These are phyloP conservation scores for Mycena leptocephala DNA, from an alignment of 768 basidiomycete genomes.

Conservation along the genomic window DNA sequence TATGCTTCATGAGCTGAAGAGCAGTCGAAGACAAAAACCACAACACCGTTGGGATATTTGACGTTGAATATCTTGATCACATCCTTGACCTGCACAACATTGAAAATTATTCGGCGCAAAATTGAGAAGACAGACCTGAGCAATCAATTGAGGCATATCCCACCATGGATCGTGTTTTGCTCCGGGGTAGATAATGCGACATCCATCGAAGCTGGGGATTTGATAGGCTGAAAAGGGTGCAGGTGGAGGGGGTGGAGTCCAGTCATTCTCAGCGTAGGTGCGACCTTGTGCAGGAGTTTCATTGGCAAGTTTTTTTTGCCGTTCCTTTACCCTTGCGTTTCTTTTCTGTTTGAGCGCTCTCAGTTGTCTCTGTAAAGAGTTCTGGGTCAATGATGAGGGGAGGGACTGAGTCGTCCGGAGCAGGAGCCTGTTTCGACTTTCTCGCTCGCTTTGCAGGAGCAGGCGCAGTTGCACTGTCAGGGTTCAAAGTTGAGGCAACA, in stretches of 20 bases:
- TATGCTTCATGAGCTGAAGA: constrained; percentile 22
- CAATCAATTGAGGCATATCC: constrained; percentile 41
- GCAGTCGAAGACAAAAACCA: constrained; percentile 23
- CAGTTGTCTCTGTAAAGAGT: neutral
- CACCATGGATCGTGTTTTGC: constrained; percentile 42
- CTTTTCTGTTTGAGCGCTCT: neutral
- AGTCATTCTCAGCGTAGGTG: constrained; percentile 18
- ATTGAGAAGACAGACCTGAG: constrained; percentile 16
- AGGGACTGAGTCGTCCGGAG: no score
- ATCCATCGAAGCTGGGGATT: constrained; percentile 19
- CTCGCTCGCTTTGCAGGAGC: neutral
- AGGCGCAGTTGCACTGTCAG: neutral
- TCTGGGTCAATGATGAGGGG: neutral
- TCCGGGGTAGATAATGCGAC: constrained; percentile 43
- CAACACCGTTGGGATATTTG: constrained; percentile 3
- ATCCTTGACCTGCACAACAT: constrained; percentile 7
- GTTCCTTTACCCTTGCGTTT: neutral
- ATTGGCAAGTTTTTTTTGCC: neutral
- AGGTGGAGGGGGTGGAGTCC: constrained; percentile 25
- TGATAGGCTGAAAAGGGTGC: neutral
- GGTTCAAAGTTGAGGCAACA: no score
- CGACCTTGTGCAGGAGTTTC: neutral
- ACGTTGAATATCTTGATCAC: constrained; percentile 35
- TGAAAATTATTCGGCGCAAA: neutral
- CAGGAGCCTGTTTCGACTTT: neutral